Evolutionary conservation across 164 flowering plant species (phyloP), one percentile per base, ranked within the genome.

Genomic region (Houttuynia cordata): DNA sequence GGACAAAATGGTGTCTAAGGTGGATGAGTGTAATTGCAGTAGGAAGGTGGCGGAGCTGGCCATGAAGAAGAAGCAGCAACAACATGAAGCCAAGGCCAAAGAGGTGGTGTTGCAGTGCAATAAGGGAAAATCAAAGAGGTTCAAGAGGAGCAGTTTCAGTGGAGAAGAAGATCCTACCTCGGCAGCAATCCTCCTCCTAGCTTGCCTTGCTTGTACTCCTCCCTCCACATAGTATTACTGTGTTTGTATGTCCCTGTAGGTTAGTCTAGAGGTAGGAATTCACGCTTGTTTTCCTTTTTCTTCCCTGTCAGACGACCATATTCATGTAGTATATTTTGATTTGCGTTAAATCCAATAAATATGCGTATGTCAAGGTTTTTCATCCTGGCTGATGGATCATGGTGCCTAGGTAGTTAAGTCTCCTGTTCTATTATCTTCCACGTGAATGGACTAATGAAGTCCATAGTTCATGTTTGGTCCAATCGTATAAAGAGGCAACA

Each of bases 131-230:
- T 47, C 67, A 7, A 49, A 47, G 67, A 83, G 79, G 79, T 89
- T 89, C 84, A 89, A 89, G 80, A 85, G 86, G 62, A 85, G 94
- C 76, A 71, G 64, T 61, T 79, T 79, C 53, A 73, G 68, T 68
- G 75, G 80, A 56, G 89, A 83, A 55, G 86, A 83, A 10, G 94
- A 89, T 71, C 89, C 86, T 19, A 78, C 76, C 64, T 80, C 91
- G 53, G 80, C 91, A 23, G 97, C 94, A 39, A 85, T 89, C 61
- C 79, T 86, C 50, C 71, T 86, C 51, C 89, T 89, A 53, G 97
- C 97, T 72, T 89, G 88, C 72, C 81, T 86, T 58, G 94, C 80
- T 50, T 84, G 81, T 69, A 59, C 84, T 56, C 78, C 88, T 24
- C 60, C 71, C 18, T 64, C 58, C 18, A 24, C 37, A 3, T 24